These are phyloP conservation scores for Oryza rufipogon DNA, from an alignment of 176 grass and related monocot genomes.

Conservation along the genomic window DNA sequence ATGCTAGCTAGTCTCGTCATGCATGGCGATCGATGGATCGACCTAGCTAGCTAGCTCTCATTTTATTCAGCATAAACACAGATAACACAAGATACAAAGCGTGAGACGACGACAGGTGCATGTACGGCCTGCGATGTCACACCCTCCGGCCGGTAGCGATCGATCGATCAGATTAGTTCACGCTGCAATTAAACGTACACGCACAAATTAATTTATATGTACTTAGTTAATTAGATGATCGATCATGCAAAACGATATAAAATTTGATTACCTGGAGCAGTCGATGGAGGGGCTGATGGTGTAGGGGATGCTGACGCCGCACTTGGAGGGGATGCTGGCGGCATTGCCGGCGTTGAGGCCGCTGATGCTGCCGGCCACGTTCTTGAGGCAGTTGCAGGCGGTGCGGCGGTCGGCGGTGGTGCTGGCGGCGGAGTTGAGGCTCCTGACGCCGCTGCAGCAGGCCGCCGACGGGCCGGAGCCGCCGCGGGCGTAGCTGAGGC, in stretches of 20 bases:
- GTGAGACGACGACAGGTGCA: neutral
- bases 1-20: too few species aligned
- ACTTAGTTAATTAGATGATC: neutral
- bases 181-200: neutral
- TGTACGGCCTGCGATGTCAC: too few species aligned
- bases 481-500: slow-evolving; percentile 43
- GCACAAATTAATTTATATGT: neutral
- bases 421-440: slow-evolving; percentile 23
- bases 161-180: neutral
- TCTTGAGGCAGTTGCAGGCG: slow-evolving; percentile 53
- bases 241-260: neutral
- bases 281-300: slow-evolving; percentile 42
- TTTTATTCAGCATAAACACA: neutral
- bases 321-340: slow-evolving; percentile 46
- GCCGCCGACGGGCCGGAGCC: rapidly evolving
- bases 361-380: neutral
- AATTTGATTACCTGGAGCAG: slow-evolving; percentile 42
- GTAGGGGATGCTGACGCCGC: slow-evolving; percentile 49
- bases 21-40: neutral
- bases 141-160: neutral
- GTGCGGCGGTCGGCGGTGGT: slow-evolving; percentile 25
- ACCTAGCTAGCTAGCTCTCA: neutral
- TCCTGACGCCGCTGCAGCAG: slow-evolving; percentile 53
- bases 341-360: slow-evolving; percentile 35
- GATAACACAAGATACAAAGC: neutral